phyloP scores from a whole-genome alignment of 2,329 filamentous ascomycete genomes.

The Penicillium nordicum region DNA sequence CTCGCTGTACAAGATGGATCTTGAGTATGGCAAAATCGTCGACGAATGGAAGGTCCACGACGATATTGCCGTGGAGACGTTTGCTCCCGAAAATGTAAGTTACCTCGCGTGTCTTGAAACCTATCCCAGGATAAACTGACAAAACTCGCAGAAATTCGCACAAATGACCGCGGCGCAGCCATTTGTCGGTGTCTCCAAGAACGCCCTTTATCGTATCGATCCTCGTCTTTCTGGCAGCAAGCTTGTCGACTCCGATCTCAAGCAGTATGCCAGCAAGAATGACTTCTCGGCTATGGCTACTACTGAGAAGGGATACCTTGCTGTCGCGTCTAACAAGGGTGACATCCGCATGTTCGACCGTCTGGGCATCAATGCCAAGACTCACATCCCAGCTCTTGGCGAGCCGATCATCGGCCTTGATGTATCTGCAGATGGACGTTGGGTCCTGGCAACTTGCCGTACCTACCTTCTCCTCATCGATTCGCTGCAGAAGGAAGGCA shows the following conservation, averaged over 20 bases:
- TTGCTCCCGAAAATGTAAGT: slow-evolving; percentile 78
- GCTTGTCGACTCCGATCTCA: slow-evolving; percentile 85
- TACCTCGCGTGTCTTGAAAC: not conserved
- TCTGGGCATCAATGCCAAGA: slow-evolving; percentile 95
- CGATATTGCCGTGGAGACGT: slow-evolving; percentile 86
- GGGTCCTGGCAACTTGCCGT: slow-evolving; percentile 89
- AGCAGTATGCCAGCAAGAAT: slow-evolving; percentile 96
- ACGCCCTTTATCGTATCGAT: slow-evolving; percentile 90
- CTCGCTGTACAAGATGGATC: slow-evolving; percentile 92
- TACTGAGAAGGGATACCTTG: slow-evolving; percentile 94
- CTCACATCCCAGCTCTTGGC: slow-evolving; percentile 89
- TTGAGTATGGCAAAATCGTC: slow-evolving; percentile 95
- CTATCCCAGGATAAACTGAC: slow-evolving; percentile 24
- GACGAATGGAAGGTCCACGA: slow-evolving; percentile 99
- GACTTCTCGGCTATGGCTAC: slow-evolving; percentile 93
- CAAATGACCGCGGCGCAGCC: slow-evolving; percentile 96
- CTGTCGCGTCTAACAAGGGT: slow-evolving; percentile 95
- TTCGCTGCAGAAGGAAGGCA: slow-evolving; percentile 82
- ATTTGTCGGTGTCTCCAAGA: slow-evolving; percentile 88
- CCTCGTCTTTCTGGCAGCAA: slow-evolving; percentile 87
- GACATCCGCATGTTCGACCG: slow-evolving; percentile 96
- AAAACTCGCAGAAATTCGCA: slow-evolving; percentile 69
- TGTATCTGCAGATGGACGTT: slow-evolving; percentile 90
- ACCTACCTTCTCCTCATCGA: slow-evolving; percentile 96
- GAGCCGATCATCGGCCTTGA: slow-evolving; percentile 94